phyloP scores from a whole-genome alignment of 208 protist species.

The Trypanosoma mega region DNA sequence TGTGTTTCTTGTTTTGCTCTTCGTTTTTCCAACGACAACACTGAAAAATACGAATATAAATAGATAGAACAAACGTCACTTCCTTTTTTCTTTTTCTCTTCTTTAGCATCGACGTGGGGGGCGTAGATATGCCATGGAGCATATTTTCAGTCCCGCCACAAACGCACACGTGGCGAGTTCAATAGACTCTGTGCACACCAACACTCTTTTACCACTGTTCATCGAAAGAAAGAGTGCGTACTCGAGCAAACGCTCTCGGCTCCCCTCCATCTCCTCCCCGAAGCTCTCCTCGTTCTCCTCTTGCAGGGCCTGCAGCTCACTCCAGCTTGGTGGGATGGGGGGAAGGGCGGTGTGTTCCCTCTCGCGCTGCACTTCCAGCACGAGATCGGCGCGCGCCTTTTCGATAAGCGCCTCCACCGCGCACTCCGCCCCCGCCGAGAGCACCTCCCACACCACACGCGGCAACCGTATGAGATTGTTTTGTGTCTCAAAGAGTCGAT shows the following conservation, averaged over 20 bases:
- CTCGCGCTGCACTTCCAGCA: slow-evolving; percentile 60
- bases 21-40: too few relatives aligned
- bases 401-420: slow-evolving; percentile 55
- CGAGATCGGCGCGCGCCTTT: slow-evolving; percentile 51
- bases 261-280: too few relatives aligned
- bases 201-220: slow-evolving; percentile 32
- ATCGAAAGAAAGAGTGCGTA: background rate
- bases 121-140: slow-evolving; percentile 35
- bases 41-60: too few relatives aligned
- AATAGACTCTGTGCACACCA: slow-evolving; percentile 69
- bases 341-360: slow-evolving; percentile 47
- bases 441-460: slow-evolving; percentile 36
- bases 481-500: slow-evolving; percentile 42
- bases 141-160: slow-evolving; percentile 55
- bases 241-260: background rate
- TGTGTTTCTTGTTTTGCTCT: too few relatives aligned
- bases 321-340: slow-evolving; percentile 32
- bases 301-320: slow-evolving; percentile 32
- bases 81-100: background rate
- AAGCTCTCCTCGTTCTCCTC: background rate
- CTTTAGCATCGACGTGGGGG: too few relatives aligned
- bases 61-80: background rate
- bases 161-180: slow-evolving; percentile 67
- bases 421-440: slow-evolving; percentile 29
- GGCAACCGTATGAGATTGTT: slow-evolving; percentile 85